A percentile compares a stretch with the other conserved stretches of the same genome.
Conservation (phyloP, 305 asterid species). For the Lippia alba region DNA sequence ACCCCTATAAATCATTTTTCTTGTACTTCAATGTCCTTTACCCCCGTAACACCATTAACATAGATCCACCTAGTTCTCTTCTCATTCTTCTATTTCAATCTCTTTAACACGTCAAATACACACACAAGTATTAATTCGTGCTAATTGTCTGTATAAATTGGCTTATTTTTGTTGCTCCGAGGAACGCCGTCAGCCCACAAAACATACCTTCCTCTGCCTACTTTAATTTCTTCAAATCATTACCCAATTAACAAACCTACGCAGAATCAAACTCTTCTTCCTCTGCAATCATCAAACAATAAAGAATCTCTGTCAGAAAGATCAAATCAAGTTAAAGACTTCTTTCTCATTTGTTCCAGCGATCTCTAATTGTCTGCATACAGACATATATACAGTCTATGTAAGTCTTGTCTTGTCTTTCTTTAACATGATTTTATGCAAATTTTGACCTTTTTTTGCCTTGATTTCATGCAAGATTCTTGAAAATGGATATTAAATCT, state of each 20-base stretch:
- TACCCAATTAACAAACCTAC: conserved; percentile 36
- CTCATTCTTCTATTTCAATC: not conserved
- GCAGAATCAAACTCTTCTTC: not conserved
- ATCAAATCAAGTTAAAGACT: no score
- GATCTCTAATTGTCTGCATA: not conserved
- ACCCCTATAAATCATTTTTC: conserved; percentile 21
- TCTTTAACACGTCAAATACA: not conserved
- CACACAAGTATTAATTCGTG: not conserved
- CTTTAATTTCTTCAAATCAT: not conserved
- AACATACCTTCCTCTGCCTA: not conserved
- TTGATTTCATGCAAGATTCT: no score
- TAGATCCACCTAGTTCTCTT: no score
- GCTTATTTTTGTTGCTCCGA: conserved; percentile 48
- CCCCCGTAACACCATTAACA: no score
- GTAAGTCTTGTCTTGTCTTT: conserved; percentile 42
- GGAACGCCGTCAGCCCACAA: conserved; percentile 35
- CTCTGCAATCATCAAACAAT: conserved; percentile 4
- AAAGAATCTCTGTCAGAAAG: not conserved
- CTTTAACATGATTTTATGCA: no score
- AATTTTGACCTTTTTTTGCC: no score
- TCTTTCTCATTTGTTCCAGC: no score
- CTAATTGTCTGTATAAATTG: conserved; percentile 37
- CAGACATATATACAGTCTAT: not conserved
- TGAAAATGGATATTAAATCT: no score
- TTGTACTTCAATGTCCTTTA: conserved; percentile 31